A percentile compares a stretch with the other conserved stretches of the same genome.
phyloP scores from a whole-genome alignment of 208 protist genomes.

The Crithidia thermophila region DNA sequence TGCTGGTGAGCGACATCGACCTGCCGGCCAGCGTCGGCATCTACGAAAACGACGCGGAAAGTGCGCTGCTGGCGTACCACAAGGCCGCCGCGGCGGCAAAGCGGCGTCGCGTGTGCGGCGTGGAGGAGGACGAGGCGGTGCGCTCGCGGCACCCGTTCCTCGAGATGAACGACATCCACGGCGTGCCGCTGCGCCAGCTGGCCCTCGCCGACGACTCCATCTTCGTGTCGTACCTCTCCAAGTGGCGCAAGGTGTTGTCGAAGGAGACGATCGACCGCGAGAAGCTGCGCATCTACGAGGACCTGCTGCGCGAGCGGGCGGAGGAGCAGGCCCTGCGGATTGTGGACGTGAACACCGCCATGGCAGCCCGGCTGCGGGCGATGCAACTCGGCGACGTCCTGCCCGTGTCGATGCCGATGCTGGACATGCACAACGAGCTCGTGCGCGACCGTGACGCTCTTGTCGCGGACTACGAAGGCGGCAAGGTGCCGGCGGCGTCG shows the following conservation, averaged over 20 bases:
- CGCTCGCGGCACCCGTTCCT: conserved; percentile 71
- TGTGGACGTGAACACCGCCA: conserved; percentile 18
- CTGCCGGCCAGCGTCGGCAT: conserved; percentile 22
- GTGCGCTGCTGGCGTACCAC: conserved; percentile 16
- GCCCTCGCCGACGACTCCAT: conserved; percentile 34
- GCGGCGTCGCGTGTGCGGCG: conserved; percentile 32
- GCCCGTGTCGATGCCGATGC: conserved; percentile 7
- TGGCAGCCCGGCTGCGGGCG: conserved; percentile 15
- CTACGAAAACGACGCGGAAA: conserved; percentile 29
- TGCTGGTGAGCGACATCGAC: conserved; percentile 49
- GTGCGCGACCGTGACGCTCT: conserved; percentile 11
- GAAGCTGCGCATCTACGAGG: conserved; percentile 61
- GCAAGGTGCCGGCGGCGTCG: conserved; percentile 1
- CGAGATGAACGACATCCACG: conserved; percentile 55
- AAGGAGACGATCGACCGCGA: conserved; percentile 56
- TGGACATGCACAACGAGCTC: conserved; percentile 23
- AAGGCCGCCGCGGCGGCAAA: conserved; percentile 14
- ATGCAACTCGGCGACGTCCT: conserved; percentile 15
- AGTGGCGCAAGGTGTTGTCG: conserved; percentile 42
- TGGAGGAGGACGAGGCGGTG: conserved; percentile 66
- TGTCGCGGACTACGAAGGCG: conserved; percentile 14
- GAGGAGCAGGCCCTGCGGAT: conserved; percentile 34
- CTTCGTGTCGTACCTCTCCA: conserved; percentile 44
- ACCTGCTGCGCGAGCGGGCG: conserved; percentile 59
- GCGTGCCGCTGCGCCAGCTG: conserved; percentile 56